Conservation (phyloP, 768 basidiomycete species). For the Chiua virens region DNA sequence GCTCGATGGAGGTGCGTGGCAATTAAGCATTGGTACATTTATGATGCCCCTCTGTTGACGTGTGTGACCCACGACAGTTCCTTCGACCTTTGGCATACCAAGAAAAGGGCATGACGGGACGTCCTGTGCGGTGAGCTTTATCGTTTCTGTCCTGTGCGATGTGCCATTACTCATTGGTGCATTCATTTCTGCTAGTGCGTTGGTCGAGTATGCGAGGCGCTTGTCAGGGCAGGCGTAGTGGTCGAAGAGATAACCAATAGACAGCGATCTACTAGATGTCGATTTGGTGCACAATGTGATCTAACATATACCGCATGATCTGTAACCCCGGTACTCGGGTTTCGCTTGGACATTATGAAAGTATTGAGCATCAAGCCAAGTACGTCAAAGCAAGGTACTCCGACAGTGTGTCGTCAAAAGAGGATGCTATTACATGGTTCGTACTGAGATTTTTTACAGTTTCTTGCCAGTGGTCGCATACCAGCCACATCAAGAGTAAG, state of each 20-base stretch:
- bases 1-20: constrained; percentile 64
- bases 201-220: constrained; percentile 34
- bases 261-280: background rate
- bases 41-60: background rate
- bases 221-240: constrained; percentile 20
- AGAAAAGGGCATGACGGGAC: constrained; percentile 77
- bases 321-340: too few species aligned
- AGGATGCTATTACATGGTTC: too few species aligned
- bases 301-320: too few species aligned
- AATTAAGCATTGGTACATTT: constrained; percentile 5
- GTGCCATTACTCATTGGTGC: background rate
- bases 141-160: background rate
- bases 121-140: constrained; percentile 67
- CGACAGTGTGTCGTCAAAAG: too few species aligned
- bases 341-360: too few species aligned
- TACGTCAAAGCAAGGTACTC: too few species aligned
- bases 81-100: constrained; percentile 59
- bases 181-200: constrained; percentile 20
- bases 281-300: background rate
- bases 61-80: constrained; percentile 32
- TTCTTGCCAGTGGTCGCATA: too few species aligned
- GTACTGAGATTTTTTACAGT: background rate
- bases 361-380: too few species aligned
- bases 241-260: background rate
- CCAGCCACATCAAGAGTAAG: background rate